Conservation (phyloP, 371 early-diverging fungal species). For the Sporodiniella umbellata region DNA sequence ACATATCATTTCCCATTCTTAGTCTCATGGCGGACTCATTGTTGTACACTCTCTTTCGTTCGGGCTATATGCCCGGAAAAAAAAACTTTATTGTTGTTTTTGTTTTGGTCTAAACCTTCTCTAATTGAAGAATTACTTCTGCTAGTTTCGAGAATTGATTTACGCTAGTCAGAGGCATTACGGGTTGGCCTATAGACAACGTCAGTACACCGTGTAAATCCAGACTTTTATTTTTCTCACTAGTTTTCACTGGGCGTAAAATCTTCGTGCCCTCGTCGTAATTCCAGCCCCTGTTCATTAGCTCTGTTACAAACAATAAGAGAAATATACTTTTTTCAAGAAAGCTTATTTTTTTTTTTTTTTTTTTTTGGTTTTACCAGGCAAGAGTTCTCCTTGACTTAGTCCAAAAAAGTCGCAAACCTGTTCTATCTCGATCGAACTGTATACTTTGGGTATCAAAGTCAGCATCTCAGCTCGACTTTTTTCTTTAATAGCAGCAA, state of each 20-base stretch:
- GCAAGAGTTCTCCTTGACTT: conserved; percentile 14
- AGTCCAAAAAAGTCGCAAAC: conserved; percentile 25
- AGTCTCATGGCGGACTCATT: background rate
- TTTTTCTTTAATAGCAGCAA: conserved; percentile 9
- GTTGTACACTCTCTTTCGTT: background rate
- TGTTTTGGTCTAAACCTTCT: conserved; percentile 9
- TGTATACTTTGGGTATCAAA: conserved; percentile 21
- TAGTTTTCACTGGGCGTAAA: conserved; percentile 13
- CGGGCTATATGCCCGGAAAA: background rate
- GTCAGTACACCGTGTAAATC: no score
- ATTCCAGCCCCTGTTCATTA: conserved; percentile 12
- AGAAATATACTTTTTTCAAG: background rate
- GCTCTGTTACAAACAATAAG: conserved; percentile 4
- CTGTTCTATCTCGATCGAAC: conserved; percentile 17
- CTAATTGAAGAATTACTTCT: conserved; percentile 21
- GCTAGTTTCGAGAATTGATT: conserved; percentile 14
- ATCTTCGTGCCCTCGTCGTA: conserved; percentile 9
- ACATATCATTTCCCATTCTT: background rate
- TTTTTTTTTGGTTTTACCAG: conserved; percentile 17
- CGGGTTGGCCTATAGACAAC: no score
- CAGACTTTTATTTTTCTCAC: conserved; percentile 1
- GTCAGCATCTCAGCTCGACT: conserved; percentile 11
- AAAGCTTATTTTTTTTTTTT: no score
- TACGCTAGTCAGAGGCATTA: background rate
- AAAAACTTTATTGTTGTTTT: background rate